Conservation (phyloP, 768 basidiomycete genomes). For the Tulasnella sp. region DNA sequence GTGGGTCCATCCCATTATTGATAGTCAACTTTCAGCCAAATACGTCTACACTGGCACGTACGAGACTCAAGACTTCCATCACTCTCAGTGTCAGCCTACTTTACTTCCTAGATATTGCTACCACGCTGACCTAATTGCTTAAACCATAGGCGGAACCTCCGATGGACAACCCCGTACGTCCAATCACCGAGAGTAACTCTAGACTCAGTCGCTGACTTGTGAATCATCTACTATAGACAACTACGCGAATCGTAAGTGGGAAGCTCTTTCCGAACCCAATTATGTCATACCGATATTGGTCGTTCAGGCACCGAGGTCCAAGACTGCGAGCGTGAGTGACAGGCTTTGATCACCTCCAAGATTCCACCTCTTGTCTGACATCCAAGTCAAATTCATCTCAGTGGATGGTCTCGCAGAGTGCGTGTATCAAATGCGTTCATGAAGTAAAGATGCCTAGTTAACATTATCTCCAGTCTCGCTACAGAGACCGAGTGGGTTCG, state of each 20-base stretch:
- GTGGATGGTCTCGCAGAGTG: constrained; percentile 19
- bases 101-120: not conserved
- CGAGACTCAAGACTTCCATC: constrained; percentile 18
- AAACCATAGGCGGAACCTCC: not conserved
- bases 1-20: no score
- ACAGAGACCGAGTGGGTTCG: constrained; percentile 55
- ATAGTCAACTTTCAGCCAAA: constrained; percentile 13
- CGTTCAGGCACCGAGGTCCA: constrained; percentile 1
- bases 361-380: not conserved
- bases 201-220: not conserved
- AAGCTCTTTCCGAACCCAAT: not conserved
- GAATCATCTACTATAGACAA: not conserved
- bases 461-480: constrained; percentile 32
- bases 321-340: constrained; percentile 1
- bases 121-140: not conserved
- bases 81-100: constrained; percentile 9
- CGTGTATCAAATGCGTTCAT: not conserved
- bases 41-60: constrained; percentile 21
- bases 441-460: no score
- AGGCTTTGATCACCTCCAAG: no score
- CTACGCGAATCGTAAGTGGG: constrained; percentile 12
- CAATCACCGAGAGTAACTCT: no score
- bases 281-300: no score
- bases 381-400: constrained; percentile 11
- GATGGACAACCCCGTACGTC: constrained; percentile 2